A percentile compares a stretch with the other conserved stretches of the same genome.
These are phyloP conservation scores for Ogataea ramenticola DNA, from an alignment of 805 yeast genomes.

Conservation along the genomic window DNA sequence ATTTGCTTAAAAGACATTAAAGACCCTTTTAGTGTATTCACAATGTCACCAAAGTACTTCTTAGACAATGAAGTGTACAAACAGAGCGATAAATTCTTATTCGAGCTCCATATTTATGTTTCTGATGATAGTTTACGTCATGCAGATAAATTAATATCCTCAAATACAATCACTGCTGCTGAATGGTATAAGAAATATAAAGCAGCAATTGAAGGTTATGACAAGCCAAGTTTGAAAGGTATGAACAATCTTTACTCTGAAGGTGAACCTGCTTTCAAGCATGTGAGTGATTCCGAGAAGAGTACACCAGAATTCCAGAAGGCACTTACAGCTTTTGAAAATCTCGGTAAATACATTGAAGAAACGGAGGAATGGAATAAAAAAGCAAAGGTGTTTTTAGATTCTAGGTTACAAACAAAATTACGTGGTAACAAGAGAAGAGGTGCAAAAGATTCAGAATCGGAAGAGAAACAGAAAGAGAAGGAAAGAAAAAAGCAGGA, in stretches of 20 bases:
- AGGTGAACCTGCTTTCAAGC: conserved; percentile 23
- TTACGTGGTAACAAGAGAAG: conserved; percentile 21
- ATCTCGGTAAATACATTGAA: conserved; percentile 34
- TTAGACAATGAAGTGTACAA: conserved; percentile 12
- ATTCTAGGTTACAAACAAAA: conserved; percentile 45
- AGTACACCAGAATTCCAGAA: conserved; percentile 1
- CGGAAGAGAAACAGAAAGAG: conserved; percentile 16
- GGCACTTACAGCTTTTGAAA: conserved; percentile 14
- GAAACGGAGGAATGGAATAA: conserved; percentile 46
- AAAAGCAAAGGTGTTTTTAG: conserved; percentile 45
- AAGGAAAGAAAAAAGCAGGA: conserved; percentile 1
- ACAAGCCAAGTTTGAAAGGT: conserved; percentile 39
- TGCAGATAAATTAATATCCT: conserved; percentile 28
- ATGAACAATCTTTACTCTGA: conserved; percentile 41
- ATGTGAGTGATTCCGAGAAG: neutral
- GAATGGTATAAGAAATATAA: conserved; percentile 47
- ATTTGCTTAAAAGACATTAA: conserved; percentile 26
- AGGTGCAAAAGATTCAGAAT: conserved; percentile 1
- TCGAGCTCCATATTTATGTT: conserved; percentile 39
- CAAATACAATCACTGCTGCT: conserved; percentile 37
- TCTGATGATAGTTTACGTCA: conserved; percentile 46
- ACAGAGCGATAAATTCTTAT: conserved; percentile 16
- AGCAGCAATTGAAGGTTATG: conserved; percentile 29
- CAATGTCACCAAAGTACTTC: conserved; percentile 27
- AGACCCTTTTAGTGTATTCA: conserved; percentile 22